Base-by-base conservation (phyloP, 257 asterid species). In the Fraxinus cuspidata region DNA sequence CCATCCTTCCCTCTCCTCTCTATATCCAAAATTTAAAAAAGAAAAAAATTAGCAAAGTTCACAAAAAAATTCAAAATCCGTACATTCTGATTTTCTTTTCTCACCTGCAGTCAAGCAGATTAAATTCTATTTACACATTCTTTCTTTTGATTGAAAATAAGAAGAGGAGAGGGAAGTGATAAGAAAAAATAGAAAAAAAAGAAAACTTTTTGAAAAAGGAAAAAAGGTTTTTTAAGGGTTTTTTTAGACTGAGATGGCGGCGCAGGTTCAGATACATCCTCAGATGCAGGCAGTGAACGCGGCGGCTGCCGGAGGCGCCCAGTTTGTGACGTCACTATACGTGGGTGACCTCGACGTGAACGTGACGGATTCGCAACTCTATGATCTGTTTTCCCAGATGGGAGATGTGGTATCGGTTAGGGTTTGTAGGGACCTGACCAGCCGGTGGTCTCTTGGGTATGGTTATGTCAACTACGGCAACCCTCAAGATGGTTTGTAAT, bases 81-180 rank as follows among this genome's bases (percentile, higher is more conserved):
- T 80, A 73, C 81, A 71, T 79, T 77, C 83, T 78, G 80, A 51
- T 84, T 84, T 78, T 77, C 77, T 73, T 70, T 74, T 75, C 2
- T 77, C 72, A 71, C 47, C 40, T 82, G 75, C 79, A 75, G 70
- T 76, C 83, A 60, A 77, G 72, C 44, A 66, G 25, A 32, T 72
- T 75, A 73, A 74, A 70, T 10, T 12, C 32, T 49, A 31, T 83
- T 72, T 74, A 53, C 32, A 72, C 15, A 29, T 83, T 70, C 53
- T 66, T 67, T 71, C 79, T 37, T 73, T 79, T 79, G 72, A 75
- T 74, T 77, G 80, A 70, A 44, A 92, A 89, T 87, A 94, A 92
- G 85, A 82, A 89, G 94, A 89, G 97, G 97, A 90, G 96, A 88
- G 98, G 97, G 97, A 94, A 92, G 97, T 71, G 25, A 77, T 73